A percentile compares a stretch with the other conserved stretches of the same genome.
Conservation (phyloP, 192 early-diverging fungal species). For the Martensiomyces pterosporus region DNA sequence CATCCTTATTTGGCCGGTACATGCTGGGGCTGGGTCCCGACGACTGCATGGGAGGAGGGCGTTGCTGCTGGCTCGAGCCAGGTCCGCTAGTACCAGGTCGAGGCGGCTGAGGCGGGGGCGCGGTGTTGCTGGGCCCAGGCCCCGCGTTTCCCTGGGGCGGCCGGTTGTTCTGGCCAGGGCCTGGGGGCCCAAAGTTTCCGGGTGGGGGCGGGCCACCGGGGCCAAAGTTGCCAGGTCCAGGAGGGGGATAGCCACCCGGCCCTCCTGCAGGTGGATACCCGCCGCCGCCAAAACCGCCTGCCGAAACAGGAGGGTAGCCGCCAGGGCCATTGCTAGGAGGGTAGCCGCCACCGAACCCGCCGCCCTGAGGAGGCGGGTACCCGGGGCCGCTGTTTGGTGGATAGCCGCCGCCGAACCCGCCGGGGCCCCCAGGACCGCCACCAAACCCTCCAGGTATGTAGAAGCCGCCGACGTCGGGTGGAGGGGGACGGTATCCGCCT, state of each 20-base stretch:
- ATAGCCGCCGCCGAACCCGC: not conserved
- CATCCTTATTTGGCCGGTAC: not conserved
- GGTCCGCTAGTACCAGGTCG: not conserved
- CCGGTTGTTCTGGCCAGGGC: not conserved
- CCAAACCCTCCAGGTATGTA: no score
- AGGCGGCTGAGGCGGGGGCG: not conserved
- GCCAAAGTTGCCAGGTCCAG: no score
- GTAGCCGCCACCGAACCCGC: not conserved
- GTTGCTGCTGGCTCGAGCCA: not conserved
- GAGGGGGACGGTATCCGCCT: not conserved
- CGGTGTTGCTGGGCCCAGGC: not conserved
- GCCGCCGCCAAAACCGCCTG: not conserved
- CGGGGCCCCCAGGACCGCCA: no score
- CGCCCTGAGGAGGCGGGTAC: slow-evolving; percentile 8
- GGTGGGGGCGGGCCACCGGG: slow-evolving; percentile 8
- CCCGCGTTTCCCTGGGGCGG: slow-evolving; percentile 9
- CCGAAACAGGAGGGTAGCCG: slow-evolving; percentile 4
- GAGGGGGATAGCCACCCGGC: slow-evolving; percentile 10
- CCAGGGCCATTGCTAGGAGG: not conserved
- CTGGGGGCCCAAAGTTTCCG: slow-evolving; percentile 8
- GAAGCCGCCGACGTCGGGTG: not conserved
- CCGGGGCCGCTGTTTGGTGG: not conserved
- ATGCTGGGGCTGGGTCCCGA: not conserved
- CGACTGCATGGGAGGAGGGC: not conserved
- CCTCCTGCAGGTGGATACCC: slow-evolving; percentile 10